A percentile compares a stretch with the other conserved stretches of the same genome.
Conservation (phyloP, 2,329 filamentous ascomycete species). For the Exophiala mesophila region DNA sequence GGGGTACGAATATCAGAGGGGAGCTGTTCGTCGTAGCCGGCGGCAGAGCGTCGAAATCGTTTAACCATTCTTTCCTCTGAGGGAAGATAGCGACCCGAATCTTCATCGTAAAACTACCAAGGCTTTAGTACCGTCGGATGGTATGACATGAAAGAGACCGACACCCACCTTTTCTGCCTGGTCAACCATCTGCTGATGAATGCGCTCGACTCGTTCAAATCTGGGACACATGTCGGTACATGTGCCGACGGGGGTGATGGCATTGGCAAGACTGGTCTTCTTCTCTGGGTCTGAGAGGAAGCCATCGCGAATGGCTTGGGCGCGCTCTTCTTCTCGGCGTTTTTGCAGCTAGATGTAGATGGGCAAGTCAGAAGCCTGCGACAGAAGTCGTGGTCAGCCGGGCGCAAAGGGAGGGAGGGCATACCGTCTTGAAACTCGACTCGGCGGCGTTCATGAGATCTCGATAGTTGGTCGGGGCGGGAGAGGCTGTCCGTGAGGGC, state of each 20-base stretch:
- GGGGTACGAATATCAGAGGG: slow-evolving; percentile 61
- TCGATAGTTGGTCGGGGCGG: slow-evolving; percentile 14
- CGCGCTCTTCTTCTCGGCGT: slow-evolving; percentile 46
- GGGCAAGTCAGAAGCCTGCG: slow-evolving; percentile 27
- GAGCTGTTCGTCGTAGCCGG: slow-evolving; percentile 58
- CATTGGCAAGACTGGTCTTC: slow-evolving; percentile 54
- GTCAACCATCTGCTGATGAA: slow-evolving; percentile 58
- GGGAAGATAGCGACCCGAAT: slow-evolving; percentile 31
- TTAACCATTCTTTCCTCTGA: slow-evolving; percentile 58
- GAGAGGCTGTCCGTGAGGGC: slow-evolving; percentile 14
- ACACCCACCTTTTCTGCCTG: slow-evolving; percentile 54
- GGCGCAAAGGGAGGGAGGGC: slow-evolving; percentile 13
- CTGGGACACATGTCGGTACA: slow-evolving; percentile 63
- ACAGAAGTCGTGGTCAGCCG: slow-evolving; percentile 19
- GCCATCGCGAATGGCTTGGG: slow-evolving; percentile 48
- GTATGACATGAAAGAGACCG: too few relatives aligned
- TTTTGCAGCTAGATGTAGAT: slow-evolving; percentile 42
- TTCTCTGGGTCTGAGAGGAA: slow-evolving; percentile 57
- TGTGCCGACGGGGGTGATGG: slow-evolving; percentile 57
- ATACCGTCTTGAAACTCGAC: slow-evolving; percentile 22
- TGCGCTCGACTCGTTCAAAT: slow-evolving; percentile 57
- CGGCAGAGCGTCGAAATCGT: slow-evolving; percentile 58
- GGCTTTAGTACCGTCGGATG: too few relatives aligned
- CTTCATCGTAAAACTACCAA: slow-evolving; percentile 18
- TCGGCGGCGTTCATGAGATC: slow-evolving; percentile 20